phyloP scores from a whole-genome alignment of 805 yeast species.

The Lipomyces kockii region DNA sequence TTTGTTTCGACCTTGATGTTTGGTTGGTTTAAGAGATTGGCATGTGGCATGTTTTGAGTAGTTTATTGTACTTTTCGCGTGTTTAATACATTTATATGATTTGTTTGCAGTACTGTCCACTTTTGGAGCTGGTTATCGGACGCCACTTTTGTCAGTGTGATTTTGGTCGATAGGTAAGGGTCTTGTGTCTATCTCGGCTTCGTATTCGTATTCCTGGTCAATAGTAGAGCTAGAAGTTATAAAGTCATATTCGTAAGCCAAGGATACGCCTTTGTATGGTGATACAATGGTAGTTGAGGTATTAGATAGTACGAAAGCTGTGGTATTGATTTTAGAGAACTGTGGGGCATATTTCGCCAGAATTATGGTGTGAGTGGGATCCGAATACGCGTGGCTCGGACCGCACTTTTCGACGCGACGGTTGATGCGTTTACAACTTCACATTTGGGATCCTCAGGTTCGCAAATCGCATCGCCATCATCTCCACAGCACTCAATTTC shows the following conservation, averaged over 20 bases:
- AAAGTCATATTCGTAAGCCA: no score
- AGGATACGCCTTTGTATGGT: neutral
- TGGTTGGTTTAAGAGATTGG: neutral
- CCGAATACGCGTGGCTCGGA: neutral
- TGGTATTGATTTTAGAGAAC: neutral
- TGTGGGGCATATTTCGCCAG: no score
- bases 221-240: no score
- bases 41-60: neutral
- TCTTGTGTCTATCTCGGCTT: no score
- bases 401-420: neutral
- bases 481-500: neutral
- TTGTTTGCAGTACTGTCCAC: no score
- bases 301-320: neutral
- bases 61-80: neutral
- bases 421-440: neutral
- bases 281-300: neutral
- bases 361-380: no score
- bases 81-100: no score
- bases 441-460: neutral
- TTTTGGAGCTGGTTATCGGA: no score
- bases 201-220: no score
- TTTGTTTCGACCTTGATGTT: neutral
- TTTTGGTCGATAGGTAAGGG: no score
- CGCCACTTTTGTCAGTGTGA: no score
- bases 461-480: neutral